Evolutionary conservation across 768 basidiomycete genomes (phyloP).

Genomic region (Hypholoma sublateritium): DNA sequence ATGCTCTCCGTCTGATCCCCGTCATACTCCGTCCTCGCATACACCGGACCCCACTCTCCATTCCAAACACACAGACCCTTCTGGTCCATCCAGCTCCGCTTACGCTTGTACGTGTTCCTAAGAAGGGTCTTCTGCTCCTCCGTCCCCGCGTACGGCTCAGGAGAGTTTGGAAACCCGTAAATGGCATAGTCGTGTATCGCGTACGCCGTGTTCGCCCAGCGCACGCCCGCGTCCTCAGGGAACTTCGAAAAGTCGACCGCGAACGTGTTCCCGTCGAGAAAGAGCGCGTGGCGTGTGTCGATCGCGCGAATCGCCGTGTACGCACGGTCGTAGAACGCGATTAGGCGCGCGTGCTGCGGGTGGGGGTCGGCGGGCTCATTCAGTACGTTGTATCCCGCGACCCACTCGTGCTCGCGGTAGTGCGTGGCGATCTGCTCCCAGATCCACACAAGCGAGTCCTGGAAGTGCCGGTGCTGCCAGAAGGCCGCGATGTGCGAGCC

Average conservation of each 20-base stretch:
- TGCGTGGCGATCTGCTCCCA: constrained; percentile 74
- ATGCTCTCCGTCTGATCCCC: constrained; percentile 63
- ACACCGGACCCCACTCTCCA: constrained; percentile 85
- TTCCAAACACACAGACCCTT: constrained; percentile 71
- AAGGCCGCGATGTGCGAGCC: constrained; percentile 68
- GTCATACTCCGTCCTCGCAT: constrained; percentile 62
- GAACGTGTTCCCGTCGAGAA: constrained; percentile 84
- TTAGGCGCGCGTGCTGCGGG: constrained; percentile 51
- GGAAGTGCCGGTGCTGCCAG: constrained; percentile 84
- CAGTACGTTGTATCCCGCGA: constrained; percentile 82
- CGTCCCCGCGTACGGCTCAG: constrained; percentile 54
- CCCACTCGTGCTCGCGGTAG: constrained; percentile 75
- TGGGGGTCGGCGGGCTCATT: constrained; percentile 78
- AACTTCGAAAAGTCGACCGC: constrained; percentile 77
- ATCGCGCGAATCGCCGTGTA: constrained; percentile 68
- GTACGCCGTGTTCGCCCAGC: constrained; percentile 72
- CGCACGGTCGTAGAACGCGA: constrained; percentile 66
- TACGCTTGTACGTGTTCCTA: constrained; percentile 60
- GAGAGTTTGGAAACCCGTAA: constrained; percentile 71
- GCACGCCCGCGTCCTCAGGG: constrained; percentile 51
- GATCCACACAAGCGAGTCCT: constrained; percentile 74
- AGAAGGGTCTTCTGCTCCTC: constrained; percentile 52
- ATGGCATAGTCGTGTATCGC: constrained; percentile 76
- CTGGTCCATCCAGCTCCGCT: constrained; percentile 75
- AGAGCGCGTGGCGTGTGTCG: constrained; percentile 71